Evolutionary conservation across 345 rosid genomes (phyloP).

Genomic region (Odontarrhena argentea): DNA sequence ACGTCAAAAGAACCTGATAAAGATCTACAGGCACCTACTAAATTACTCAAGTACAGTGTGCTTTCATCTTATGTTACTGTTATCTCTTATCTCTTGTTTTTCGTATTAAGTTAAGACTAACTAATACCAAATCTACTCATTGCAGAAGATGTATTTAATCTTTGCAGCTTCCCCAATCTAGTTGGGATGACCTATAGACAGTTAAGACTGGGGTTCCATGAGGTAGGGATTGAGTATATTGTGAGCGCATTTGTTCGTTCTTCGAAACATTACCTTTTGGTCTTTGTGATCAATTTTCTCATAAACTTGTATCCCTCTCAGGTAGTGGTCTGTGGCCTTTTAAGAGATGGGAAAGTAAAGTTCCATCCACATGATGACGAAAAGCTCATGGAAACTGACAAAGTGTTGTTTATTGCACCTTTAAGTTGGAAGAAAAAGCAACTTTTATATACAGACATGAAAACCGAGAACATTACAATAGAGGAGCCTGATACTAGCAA

Average conservation of each 20-base stretch:
- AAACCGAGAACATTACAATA: conserved; percentile 43
- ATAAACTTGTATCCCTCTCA: conserved; percentile 42
- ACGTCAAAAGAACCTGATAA: conserved; percentile 88
- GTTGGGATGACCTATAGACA: conserved; percentile 69
- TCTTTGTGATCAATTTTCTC: conserved; percentile 10
- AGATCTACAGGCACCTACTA: conserved; percentile 92
- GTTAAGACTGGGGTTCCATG: conserved; percentile 70
- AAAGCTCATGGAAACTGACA: conserved; percentile 65
- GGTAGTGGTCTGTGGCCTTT: conserved; percentile 93
- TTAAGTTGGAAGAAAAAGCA: conserved; percentile 57
- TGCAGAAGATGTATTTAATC: conserved; percentile 96
- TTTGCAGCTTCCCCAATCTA: conserved; percentile 74
- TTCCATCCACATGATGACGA: conserved; percentile 92
- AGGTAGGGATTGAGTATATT: conserved; percentile 48
- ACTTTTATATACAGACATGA: conserved; percentile 47
- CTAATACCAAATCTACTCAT: conserved; percentile 32
- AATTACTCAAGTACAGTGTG: conserved; percentile 74
- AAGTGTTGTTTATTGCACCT: conserved; percentile 86
- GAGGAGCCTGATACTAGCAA: conserved; percentile 41
- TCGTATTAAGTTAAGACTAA: conserved; percentile 36
- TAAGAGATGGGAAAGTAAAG: conserved; percentile 66
- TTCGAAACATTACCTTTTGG: neutral
- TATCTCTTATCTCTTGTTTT: conserved; percentile 3
- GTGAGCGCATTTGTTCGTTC: conserved; percentile 13
- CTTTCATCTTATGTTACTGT: conserved; percentile 17